These are phyloP conservation scores for Podaxis sp. DNA, from an alignment of 768 basidiomycete species.

Conservation along the genomic window DNA sequence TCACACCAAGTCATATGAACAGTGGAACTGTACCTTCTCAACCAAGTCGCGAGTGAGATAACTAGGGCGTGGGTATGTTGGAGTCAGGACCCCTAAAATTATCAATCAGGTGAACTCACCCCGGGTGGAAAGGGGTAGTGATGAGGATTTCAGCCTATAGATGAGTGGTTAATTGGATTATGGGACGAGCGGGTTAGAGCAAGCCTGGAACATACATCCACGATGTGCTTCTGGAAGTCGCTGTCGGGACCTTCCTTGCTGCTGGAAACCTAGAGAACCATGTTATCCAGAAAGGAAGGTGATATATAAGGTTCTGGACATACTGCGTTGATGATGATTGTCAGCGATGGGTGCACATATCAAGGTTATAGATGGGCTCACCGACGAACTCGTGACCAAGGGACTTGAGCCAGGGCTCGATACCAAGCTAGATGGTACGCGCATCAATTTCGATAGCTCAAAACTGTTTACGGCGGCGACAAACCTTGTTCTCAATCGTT, in stretches of 20 bases:
- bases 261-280: conserved; percentile 56
- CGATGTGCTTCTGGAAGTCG: conserved; percentile 80
- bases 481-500: conserved; percentile 76
- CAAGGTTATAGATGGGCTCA: conserved; percentile 25
- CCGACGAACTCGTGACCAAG: conserved; percentile 77
- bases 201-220: conserved; percentile 51
- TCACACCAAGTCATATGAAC: not conserved
- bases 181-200: not conserved
- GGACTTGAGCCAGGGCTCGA: conserved; percentile 64
- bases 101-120: conserved; percentile 26
- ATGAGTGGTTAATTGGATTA: conserved; percentile 16
- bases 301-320: not conserved
- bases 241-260: conserved; percentile 83
- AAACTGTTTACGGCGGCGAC: not conserved
- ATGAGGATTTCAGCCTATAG: conserved; percentile 73
- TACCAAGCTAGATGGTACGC: conserved; percentile 54
- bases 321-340: conserved; percentile 6
- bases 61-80: conserved; percentile 19
- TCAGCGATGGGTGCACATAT: not conserved
- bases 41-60: conserved; percentile 76
- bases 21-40: conserved; percentile 47
- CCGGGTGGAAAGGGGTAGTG: conserved; percentile 86
- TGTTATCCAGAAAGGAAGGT: not conserved
- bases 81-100: conserved; percentile 4
- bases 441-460: not conserved